Evolutionary conservation across 2,329 filamentous ascomycete species (phyloP).

Genomic region (Didymellaceae sp.): DNA sequence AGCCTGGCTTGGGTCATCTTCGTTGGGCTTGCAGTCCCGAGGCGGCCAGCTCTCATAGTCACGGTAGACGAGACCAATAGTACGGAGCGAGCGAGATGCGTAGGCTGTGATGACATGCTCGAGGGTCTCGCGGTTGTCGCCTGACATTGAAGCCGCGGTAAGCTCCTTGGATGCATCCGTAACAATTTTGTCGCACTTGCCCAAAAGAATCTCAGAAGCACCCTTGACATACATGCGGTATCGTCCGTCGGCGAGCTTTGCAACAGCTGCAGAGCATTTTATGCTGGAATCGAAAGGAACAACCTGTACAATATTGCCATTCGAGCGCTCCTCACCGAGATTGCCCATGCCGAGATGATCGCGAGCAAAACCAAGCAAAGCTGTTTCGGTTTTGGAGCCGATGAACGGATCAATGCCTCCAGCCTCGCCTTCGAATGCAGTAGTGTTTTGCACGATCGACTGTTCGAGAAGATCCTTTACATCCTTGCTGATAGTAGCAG

Average conservation of each 20-base stretch:
- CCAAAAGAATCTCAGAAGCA: constrained; percentile 59
- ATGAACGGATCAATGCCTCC: constrained; percentile 62
- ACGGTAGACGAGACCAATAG: constrained; percentile 82
- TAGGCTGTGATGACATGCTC: constrained; percentile 76
- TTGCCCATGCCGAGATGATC: constrained; percentile 70
- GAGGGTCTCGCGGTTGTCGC: constrained; percentile 65
- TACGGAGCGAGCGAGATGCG: constrained; percentile 79
- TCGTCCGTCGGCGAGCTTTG: constrained; percentile 61
- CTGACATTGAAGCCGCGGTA: constrained; percentile 59
- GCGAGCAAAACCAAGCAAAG: constrained; percentile 72
- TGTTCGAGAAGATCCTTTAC: constrained; percentile 65
- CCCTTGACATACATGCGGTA: constrained; percentile 64
- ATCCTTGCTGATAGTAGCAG: constrained; percentile 57
- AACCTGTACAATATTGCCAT: constrained; percentile 64
- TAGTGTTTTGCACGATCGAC: constrained; percentile 55
- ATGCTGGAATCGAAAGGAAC: constrained; percentile 68
- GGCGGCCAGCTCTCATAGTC: constrained; percentile 88
- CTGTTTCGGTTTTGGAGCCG: constrained; percentile 80
- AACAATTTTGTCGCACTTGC: constrained; percentile 60
- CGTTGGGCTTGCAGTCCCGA: constrained; percentile 60
- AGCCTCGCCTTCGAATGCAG: constrained; percentile 52
- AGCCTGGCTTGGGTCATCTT: constrained; percentile 68
- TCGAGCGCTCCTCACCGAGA: constrained; percentile 66
- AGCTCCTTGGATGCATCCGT: constrained; percentile 66
- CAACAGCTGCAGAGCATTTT: constrained; percentile 73